Conservation (phyloP, 2,329 filamentous ascomycete species). For the Exophiala xenobiotica region DNA sequence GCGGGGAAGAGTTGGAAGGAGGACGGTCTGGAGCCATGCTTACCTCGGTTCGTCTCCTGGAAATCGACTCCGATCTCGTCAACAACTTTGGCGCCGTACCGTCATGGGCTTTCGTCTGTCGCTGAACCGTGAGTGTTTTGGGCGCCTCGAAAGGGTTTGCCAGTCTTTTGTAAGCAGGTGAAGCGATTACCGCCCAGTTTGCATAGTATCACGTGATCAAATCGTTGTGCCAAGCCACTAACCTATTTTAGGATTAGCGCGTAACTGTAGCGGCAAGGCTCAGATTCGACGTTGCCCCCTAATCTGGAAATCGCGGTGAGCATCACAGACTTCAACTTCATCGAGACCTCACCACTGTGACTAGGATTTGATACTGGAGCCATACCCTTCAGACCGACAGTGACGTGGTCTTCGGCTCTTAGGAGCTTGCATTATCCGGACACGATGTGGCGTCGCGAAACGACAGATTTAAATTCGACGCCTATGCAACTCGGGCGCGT, state of each 20-base stretch:
- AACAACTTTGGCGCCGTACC: too few species aligned
- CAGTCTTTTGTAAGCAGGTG: too few species aligned
- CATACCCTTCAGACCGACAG: too few species aligned
- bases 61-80: not conserved
- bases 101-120: too few species aligned
- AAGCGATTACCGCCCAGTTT: not conserved
- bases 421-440: too few species aligned
- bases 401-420: too few species aligned
- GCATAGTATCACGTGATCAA: not conserved
- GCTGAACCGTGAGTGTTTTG: too few species aligned
- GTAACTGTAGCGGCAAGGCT: not conserved
- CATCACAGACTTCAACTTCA: not conserved
- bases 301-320: not conserved
- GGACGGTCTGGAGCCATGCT: too few species aligned
- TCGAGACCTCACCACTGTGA: not conserved
- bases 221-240: not conserved
- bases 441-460: not conserved
- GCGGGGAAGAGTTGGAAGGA: too few species aligned
- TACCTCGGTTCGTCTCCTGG: too few species aligned
- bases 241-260: not conserved
- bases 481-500: slow-evolving; percentile 10
- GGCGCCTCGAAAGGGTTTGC: too few species aligned
- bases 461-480: not conserved
- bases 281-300: not conserved
- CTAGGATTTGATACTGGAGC: too few species aligned